Conservation (phyloP, 768 basidiomycete genomes). For the Lactarius deliciosus region DNA sequence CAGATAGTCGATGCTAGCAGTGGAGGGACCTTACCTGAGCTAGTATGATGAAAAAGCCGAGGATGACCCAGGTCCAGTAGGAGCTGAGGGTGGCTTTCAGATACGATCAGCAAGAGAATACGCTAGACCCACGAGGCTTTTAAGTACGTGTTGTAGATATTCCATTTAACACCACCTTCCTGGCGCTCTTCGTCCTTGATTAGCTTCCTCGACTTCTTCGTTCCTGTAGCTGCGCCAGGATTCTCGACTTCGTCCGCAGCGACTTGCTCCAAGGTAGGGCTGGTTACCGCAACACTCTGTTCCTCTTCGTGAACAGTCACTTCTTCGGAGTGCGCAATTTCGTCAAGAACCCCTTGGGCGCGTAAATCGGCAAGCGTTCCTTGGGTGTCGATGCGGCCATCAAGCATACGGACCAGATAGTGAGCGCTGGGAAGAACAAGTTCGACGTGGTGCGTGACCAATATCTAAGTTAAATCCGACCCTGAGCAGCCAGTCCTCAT, state of each 20-base stretch:
- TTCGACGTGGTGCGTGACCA: conserved; percentile 84
- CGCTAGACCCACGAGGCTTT: conserved; percentile 58
- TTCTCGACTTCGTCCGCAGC: conserved; percentile 32
- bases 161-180: conserved; percentile 80
- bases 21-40: conserved; percentile 33
- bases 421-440: conserved; percentile 72
- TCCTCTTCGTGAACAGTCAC: conserved; percentile 51
- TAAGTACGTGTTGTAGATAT: conserved; percentile 60
- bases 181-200: conserved; percentile 82
- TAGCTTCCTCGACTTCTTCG: conserved; percentile 69
- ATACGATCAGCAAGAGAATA: conserved; percentile 2
- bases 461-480: conserved; percentile 41
- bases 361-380: conserved; percentile 67
- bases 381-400: conserved; percentile 76
- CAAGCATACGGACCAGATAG: conserved; percentile 76
- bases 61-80: conserved; percentile 64
- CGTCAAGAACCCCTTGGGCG: conserved; percentile 57
- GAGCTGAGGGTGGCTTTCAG: conserved; percentile 41
- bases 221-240: conserved; percentile 35
- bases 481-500: neutral
- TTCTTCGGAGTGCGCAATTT: conserved; percentile 54
- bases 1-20: neutral
- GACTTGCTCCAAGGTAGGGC: conserved; percentile 35
- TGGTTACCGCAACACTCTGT: conserved; percentile 27
- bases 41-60: conserved; percentile 48